These are phyloP conservation scores for Pichia occidentalis DNA, from an alignment of 805 yeast species.

Conservation along the genomic window DNA sequence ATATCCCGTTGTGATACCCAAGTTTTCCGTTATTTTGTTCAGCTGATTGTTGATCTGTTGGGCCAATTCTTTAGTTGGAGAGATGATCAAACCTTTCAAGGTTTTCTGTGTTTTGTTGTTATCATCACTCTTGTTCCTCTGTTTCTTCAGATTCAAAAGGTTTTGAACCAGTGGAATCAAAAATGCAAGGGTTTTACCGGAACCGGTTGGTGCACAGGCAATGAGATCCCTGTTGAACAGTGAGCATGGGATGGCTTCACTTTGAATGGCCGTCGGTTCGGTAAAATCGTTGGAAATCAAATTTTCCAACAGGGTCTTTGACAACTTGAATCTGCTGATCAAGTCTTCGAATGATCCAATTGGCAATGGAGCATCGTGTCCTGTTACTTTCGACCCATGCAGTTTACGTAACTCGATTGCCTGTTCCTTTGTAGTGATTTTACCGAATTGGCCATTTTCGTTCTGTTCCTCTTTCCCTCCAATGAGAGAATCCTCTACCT, in stretches of 20 bases:
- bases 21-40: slow-evolving; percentile 48
- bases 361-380: slow-evolving; percentile 85
- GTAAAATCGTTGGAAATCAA: slow-evolving; percentile 63
- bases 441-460: slow-evolving; percentile 14
- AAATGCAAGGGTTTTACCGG: slow-evolving; percentile 94
- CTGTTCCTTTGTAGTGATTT: slow-evolving; percentile 47
- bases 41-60: slow-evolving; percentile 74
- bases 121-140: slow-evolving; percentile 29
- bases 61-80: slow-evolving; percentile 95
- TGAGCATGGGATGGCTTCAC: slow-evolving; percentile 78
- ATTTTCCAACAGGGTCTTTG: slow-evolving; percentile 52
- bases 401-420: slow-evolving; percentile 56
- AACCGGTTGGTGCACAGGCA: slow-evolving; percentile 97
- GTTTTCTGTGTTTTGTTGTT: slow-evolving; percentile 44
- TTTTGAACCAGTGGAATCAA: slow-evolving; percentile 72
- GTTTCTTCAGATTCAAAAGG: slow-evolving; percentile 33
- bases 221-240: slow-evolving; percentile 67
- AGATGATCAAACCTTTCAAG: slow-evolving; percentile 68
- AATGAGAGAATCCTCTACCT: too few relatives aligned
- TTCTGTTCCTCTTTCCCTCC: slow-evolving; percentile 12
- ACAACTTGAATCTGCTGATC: slow-evolving; percentile 58
- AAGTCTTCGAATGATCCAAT: slow-evolving; percentile 85
- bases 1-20: slow-evolving; percentile 52
- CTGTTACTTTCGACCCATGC: slow-evolving; percentile 65
- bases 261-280: slow-evolving; percentile 89